Percentiles rank a stretch among this genome's conserved stretches.
These are phyloP conservation scores for Phytophthora ramorum DNA, from an alignment of 352 stramenopile genomes.

Conservation along the genomic window DNA sequence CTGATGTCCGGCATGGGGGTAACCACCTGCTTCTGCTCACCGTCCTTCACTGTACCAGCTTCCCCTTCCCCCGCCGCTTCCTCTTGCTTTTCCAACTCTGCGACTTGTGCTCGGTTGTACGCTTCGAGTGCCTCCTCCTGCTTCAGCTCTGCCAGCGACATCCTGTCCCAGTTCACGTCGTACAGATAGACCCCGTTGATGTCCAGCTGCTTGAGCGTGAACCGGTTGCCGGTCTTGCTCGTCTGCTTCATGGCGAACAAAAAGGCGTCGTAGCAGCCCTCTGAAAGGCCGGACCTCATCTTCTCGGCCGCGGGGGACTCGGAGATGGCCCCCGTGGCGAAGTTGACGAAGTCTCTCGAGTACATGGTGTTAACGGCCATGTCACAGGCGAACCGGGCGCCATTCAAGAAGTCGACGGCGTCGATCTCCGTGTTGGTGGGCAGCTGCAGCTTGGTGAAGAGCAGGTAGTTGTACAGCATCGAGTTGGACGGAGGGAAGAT, in stretches of 20 bases:
- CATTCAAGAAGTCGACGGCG: constrained; percentile 57
- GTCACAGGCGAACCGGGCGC: constrained; percentile 57
- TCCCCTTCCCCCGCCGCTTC: background rate
- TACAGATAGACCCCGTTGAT: constrained; percentile 57
- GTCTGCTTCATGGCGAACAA: constrained; percentile 63
- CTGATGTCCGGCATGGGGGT: constrained; percentile 17
- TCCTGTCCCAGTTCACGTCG: constrained; percentile 52
- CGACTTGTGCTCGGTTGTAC: constrained; percentile 42
- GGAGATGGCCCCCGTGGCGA: constrained; percentile 44
- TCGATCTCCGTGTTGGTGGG: constrained; percentile 59
- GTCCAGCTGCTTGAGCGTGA: constrained; percentile 59
- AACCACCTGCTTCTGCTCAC: constrained; percentile 13
- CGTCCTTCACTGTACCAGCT: constrained; percentile 1
- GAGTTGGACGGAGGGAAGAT: constrained; percentile 47
- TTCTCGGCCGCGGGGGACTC: constrained; percentile 48
- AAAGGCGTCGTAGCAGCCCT: constrained; percentile 59
- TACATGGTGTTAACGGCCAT: constrained; percentile 62
- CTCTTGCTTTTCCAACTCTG: constrained; percentile 39
- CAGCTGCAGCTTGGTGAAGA: constrained; percentile 58
- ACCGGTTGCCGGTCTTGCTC: constrained; percentile 51
- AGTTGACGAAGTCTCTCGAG: constrained; percentile 61
- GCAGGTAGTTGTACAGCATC: constrained; percentile 42
- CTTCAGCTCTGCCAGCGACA: constrained; percentile 54
- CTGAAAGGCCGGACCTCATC: constrained; percentile 43
- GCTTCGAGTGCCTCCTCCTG: constrained; percentile 46